phyloP scores from a whole-genome alignment of 345 rosid genomes.

The Iberis pinnata region DNA sequence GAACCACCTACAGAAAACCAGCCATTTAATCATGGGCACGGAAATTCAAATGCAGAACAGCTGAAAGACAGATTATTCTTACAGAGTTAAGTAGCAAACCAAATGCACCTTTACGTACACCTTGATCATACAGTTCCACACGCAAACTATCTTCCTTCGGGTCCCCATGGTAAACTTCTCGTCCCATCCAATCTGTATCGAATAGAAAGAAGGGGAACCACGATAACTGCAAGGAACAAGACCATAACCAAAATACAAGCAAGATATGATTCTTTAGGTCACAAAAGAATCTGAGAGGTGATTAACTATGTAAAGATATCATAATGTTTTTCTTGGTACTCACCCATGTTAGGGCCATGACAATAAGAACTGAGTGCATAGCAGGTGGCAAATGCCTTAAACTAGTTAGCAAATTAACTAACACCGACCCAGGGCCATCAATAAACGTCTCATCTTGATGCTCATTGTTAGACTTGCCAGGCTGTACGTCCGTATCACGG shows the following conservation, averaged over 20 bases:
- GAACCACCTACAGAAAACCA: conserved; percentile 57
- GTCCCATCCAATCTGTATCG: conserved; percentile 99
- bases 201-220: conserved; percentile 98
- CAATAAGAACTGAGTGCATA: conserved; percentile 86
- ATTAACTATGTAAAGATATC: conserved; percentile 3
- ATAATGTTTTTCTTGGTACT: conserved; percentile 19
- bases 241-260: conserved; percentile 2
- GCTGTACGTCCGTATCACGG: conserved; percentile 30
- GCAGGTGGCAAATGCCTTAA: conserved; percentile 89
- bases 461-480: conserved; percentile 34
- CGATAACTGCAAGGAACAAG: conserved; percentile 59
- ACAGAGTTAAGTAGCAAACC: conserved; percentile 99
- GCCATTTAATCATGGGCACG: background rate
- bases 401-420: conserved; percentile 89
- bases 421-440: conserved; percentile 87
- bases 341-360: conserved; percentile 98
- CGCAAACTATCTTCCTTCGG: conserved; percentile 55
- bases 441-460: conserved; percentile 41
- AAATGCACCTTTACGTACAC: conserved; percentile 97
- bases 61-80: conserved; percentile 35
- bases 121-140: conserved; percentile 64
- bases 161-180: conserved; percentile 93
- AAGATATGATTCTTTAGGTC: too few species aligned
- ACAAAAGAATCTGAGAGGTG: background rate
- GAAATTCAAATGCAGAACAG: background rate